phyloP scores from a whole-genome alignment of 2,329 filamentous ascomycete species.

The Neonectria punicea region DNA sequence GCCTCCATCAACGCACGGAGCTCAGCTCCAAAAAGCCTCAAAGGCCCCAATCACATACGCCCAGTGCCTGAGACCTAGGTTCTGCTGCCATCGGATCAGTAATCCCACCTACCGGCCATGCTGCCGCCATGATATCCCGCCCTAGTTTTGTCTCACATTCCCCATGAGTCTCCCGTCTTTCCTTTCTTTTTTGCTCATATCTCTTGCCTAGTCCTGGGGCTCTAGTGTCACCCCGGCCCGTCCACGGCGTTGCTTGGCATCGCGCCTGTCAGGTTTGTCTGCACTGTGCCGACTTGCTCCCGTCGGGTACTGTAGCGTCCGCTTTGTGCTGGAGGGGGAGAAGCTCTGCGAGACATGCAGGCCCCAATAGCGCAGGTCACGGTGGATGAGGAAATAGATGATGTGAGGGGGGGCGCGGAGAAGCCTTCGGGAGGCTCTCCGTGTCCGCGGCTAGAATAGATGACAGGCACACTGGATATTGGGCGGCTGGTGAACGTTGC shows the following conservation, averaged over 20 bases:
- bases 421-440: conserved; percentile 6
- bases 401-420: neutral
- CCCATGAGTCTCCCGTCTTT: neutral
- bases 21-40: neutral
- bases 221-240: neutral
- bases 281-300: neutral
- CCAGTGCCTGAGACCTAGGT: conserved; percentile 14
- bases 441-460: neutral
- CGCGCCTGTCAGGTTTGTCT: neutral
- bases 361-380: conserved; percentile 19
- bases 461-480: neutral
- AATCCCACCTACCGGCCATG: conserved; percentile 6
- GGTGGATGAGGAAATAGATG: conserved; percentile 3
- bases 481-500: neutral
- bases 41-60: conserved; percentile 12
- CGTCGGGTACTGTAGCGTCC: conserved; percentile 26
- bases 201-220: neutral
- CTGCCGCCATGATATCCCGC: conserved; percentile 1
- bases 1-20: conserved; percentile 1
- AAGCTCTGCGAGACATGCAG: conserved; percentile 35
- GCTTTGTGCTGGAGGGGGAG: conserved; percentile 10
- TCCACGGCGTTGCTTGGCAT: neutral
- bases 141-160: conserved; percentile 1
- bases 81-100: conserved; percentile 1
- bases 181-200: neutral